A percentile compares a stretch with the other conserved stretches of the same genome.
Conservation (phyloP, 352 stramenopile genomes). For the Globisporangium polare region DNA sequence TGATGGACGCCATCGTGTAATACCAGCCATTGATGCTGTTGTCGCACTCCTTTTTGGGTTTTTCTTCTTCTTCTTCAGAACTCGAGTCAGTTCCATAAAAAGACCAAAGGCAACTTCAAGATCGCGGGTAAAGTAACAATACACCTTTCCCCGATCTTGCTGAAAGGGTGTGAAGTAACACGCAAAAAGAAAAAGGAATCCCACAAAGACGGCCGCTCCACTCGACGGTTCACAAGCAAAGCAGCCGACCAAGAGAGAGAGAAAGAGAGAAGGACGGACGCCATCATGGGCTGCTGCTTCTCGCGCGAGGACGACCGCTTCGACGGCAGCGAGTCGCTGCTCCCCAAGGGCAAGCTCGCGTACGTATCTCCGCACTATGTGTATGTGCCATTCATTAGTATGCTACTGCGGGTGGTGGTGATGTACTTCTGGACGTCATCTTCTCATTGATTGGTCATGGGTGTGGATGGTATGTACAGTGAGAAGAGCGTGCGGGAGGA, state of each 20-base stretch:
- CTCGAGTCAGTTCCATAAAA: no score
- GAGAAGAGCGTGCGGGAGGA: constrained; percentile 22
- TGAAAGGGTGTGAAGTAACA: constrained; percentile 12
- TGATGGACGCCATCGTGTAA: no score
- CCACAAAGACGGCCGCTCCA: not conserved
- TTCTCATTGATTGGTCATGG: no score
- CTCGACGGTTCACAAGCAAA: not conserved
- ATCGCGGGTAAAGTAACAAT: constrained; percentile 6
- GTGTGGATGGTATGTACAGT: constrained; percentile 9
- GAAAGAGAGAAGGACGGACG: not conserved
- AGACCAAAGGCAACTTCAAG: not conserved
- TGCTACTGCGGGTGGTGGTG: no score
- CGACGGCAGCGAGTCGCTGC: constrained; percentile 44
- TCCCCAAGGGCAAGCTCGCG: constrained; percentile 46
- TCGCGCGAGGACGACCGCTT: constrained; percentile 68
- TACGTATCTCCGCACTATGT: constrained; percentile 6
- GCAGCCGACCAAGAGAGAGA: not conserved
- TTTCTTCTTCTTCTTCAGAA: no score
- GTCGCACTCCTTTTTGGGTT: no score
- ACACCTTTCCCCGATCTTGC: constrained; percentile 1
- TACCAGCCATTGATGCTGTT: no score
- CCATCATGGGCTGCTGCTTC: constrained; percentile 73
- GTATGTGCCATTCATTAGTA: no score
- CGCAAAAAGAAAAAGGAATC: not conserved
- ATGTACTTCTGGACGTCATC: no score